Evolutionary conservation across 78 protist species (phyloP).

Genomic region (Polysphondylium violaceum): DNA sequence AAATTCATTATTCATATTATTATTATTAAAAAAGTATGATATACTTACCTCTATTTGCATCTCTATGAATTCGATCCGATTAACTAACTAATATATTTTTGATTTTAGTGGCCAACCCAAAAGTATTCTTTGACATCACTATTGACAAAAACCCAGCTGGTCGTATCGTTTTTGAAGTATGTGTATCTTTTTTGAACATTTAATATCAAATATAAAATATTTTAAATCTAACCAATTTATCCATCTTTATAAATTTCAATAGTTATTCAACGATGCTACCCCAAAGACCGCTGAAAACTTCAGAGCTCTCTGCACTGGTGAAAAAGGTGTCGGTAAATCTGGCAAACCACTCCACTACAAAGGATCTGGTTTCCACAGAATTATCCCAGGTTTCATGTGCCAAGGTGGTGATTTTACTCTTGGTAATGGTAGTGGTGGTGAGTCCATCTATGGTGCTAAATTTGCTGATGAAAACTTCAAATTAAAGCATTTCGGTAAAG

Average conservation of each 20-base stretch:
- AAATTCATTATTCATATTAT: too few species aligned
- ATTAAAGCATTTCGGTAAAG: constrained; percentile 86
- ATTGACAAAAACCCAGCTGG: constrained; percentile 66
- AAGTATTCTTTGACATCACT: constrained; percentile 31
- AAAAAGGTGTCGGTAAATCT: constrained; percentile 72
- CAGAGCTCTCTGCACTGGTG: constrained; percentile 93
- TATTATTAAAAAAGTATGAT: too few species aligned
- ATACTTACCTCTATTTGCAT: too few species aligned
- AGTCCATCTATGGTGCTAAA: constrained; percentile 93
- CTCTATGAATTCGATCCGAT: too few species aligned
- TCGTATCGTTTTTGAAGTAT: constrained; percentile 11
- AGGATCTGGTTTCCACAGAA: constrained; percentile 93
- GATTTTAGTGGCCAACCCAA: too few species aligned
- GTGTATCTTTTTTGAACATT: not conserved
- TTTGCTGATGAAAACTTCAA: constrained; percentile 94
- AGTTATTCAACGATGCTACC: too few species aligned
- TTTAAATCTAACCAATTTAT: not conserved
- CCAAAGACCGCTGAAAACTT: constrained; percentile 97
- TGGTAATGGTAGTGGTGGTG: constrained; percentile 98
- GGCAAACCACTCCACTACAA: constrained; percentile 94
- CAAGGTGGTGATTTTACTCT: constrained; percentile 97
- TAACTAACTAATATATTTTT: too few species aligned
- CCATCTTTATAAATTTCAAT: constrained; percentile 80
- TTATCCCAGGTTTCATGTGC: constrained; percentile 86
- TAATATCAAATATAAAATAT: not conserved